Base-by-base conservation (phyloP, 257 asterid species). In the Knoxia roxburghii region DNA sequence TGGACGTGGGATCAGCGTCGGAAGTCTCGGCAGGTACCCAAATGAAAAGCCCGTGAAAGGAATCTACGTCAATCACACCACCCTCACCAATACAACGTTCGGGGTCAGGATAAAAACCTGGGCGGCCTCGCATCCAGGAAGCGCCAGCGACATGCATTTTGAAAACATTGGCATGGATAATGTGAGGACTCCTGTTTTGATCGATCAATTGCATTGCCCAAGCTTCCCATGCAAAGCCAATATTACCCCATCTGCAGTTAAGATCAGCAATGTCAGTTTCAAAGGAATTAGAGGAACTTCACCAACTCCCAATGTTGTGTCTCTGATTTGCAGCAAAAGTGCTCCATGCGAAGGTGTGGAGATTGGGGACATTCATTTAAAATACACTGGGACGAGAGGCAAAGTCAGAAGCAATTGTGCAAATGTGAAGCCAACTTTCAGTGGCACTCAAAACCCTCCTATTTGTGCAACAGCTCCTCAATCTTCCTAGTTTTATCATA, bases 331-430 rank as follows among this genome's bases (percentile, higher is more conserved):
- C 74, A 88, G 94, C 76, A 41, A 72, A 0, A 18, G 49, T 1
- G 57, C 67, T 14, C 94, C 91, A 0, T 86, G 96, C 50, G 60
- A 79, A 32, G 64, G 52, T 39, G 80, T 84, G 13, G 72, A 69
- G 67, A 9, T 88, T 14, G 79, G 84, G 9, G 61, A 86, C 46
- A 39, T 86, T 13, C 78, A 88, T 69, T 61, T 88, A 20, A 7
- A 5, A 27, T 84, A 69, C 67, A 64, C 30, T 1, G 67, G n/a
- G n/a, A n/a, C n/a, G n/a, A n/a, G 14, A 3, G 87, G 82, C 15
- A 17, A 40, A 7, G 39, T 71, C 37, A 71, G 71, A 49, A 72
- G 83, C 56, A 66, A 43, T 10, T 86, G 94, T 61, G 7, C 45
- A 33, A 84, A 88, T 43, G 75, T 82, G 52, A 68, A 81, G 67